These are phyloP conservation scores for Russula griseocarnosa DNA, from an alignment of 768 basidiomycete species.

Conservation along the genomic window DNA sequence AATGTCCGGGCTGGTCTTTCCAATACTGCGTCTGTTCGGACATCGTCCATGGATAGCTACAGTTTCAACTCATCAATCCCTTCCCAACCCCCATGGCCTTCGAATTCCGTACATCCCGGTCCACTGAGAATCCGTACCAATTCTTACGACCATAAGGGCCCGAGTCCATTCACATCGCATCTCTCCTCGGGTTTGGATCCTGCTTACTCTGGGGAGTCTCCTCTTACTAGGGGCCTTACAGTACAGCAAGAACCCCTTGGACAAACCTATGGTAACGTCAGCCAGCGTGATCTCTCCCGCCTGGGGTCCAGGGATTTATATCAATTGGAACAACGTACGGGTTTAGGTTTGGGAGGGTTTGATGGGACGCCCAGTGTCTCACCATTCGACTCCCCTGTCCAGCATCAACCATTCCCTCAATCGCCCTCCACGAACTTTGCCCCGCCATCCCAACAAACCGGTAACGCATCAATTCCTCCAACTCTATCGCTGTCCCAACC, in stretches of 20 bases:
- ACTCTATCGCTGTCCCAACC: constrained; percentile 15
- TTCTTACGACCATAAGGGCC: constrained; percentile 22
- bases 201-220: constrained; percentile 14
- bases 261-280: constrained; percentile 17
- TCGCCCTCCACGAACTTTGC: constrained; percentile 23
- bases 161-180: constrained; percentile 19
- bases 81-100: constrained; percentile 19
- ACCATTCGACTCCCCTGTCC: constrained; percentile 24
- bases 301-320: constrained; percentile 26
- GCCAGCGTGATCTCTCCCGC: constrained; percentile 27
- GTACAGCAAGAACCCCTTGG: constrained; percentile 23
- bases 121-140: constrained; percentile 12
- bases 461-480: constrained; percentile 3
- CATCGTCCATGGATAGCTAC: constrained; percentile 23
- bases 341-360: constrained; percentile 23
- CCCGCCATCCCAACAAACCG: constrained; percentile 9
- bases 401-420: constrained; percentile 23
- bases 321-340: constrained; percentile 19
- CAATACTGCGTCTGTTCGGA: constrained; percentile 15
- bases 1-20: constrained; percentile 13
- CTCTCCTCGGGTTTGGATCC: constrained; percentile 17
- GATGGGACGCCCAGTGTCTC: constrained; percentile 16
- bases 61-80: constrained; percentile 20
- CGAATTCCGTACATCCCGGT: constrained; percentile 16
- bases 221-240: constrained; percentile 16